Conservation (phyloP, 1,284 basidiomycete genomes). For the Ustilago curta region DNA sequence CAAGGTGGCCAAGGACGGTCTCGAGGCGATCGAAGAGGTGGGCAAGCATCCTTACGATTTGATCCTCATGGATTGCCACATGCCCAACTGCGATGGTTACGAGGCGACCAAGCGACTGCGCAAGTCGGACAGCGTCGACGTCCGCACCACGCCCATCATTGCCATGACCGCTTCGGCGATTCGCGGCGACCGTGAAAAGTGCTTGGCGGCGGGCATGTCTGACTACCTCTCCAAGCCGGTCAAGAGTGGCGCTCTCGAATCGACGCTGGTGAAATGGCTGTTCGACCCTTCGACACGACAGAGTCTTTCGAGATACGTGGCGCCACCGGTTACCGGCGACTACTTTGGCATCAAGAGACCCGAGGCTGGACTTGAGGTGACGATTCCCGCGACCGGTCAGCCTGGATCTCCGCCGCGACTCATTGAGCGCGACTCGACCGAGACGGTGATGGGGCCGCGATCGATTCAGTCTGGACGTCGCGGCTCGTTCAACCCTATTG, state of each 20-base stretch:
- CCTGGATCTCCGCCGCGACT: slow-evolving; percentile 35
- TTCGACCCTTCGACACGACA: slow-evolving; percentile 60
- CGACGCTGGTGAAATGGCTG: slow-evolving; percentile 61
- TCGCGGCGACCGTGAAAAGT: slow-evolving; percentile 64
- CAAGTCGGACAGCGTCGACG: slow-evolving; percentile 54
- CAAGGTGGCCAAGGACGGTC: slow-evolving; percentile 62
- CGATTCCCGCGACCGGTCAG: slow-evolving; percentile 19
- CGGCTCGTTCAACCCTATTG: slow-evolving; percentile 48
- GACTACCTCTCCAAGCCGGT: slow-evolving; percentile 67
- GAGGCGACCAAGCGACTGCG: slow-evolving; percentile 61
- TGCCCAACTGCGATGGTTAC: slow-evolving; percentile 65
- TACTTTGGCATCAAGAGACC: slow-evolving; percentile 43
- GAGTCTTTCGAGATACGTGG: slow-evolving; percentile 51
- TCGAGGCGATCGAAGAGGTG: slow-evolving; percentile 59
- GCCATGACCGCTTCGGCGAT: slow-evolving; percentile 66
- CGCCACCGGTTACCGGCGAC: slow-evolving; percentile 38
- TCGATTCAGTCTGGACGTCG: slow-evolving; percentile 48
- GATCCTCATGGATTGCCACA: slow-evolving; percentile 60
- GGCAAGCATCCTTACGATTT: slow-evolving; percentile 58
- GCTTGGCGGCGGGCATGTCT: slow-evolving; percentile 61
- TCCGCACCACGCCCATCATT: slow-evolving; percentile 61
- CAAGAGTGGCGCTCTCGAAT: slow-evolving; percentile 59
- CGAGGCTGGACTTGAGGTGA: slow-evolving; percentile 30
- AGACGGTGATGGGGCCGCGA: slow-evolving; percentile 47
- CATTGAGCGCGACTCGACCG: slow-evolving; percentile 51